phyloP scores from a whole-genome alignment of 169 alveolate genomes.

The Eimeria necatrix region DNA sequence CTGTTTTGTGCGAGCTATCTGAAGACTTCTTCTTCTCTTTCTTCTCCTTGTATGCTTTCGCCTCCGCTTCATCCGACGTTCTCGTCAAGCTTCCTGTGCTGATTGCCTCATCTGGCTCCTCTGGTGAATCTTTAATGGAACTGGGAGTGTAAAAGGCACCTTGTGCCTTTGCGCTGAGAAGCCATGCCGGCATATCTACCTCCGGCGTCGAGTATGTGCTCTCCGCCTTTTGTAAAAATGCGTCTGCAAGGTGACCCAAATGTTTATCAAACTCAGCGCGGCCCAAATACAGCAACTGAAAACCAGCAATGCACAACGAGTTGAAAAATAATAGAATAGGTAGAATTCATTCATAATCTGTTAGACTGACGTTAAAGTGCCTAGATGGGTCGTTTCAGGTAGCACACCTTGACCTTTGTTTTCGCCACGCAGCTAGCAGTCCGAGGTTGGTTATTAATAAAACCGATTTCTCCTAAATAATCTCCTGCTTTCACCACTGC shows the following conservation, averaged over 20 bases:
- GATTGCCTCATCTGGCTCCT: constrained; percentile 14
- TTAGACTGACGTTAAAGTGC: no score
- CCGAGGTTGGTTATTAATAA: constrained; percentile 84
- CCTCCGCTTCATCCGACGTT: constrained; percentile 41
- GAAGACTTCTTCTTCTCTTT: constrained; percentile 8
- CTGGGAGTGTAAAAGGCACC: constrained; percentile 54
- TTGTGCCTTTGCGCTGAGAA: constrained; percentile 64
- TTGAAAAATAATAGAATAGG: neutral
- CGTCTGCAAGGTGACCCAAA: constrained; percentile 73
- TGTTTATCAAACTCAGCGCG: constrained; percentile 72
- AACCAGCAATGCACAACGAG: neutral
- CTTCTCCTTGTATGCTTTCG: constrained; percentile 62
- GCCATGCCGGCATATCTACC: constrained; percentile 78
- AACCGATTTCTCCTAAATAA: constrained; percentile 86
- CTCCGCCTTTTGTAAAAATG: constrained; percentile 74
- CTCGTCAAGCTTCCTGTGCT: neutral
- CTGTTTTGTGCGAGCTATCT: neutral
- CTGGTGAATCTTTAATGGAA: neutral
- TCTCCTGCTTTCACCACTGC: constrained; percentile 84
- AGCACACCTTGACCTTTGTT: constrained; percentile 85
- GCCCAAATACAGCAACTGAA: constrained; percentile 69
- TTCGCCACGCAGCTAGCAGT: constrained; percentile 87
- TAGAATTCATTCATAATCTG: neutral
- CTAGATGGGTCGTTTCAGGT: neutral
- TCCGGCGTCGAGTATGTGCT: constrained; percentile 56